Percentiles rank a stretch among this genome's conserved stretches.
Conservation (phyloP, 306 rosid species). For the Medicago lupulina region DNA sequence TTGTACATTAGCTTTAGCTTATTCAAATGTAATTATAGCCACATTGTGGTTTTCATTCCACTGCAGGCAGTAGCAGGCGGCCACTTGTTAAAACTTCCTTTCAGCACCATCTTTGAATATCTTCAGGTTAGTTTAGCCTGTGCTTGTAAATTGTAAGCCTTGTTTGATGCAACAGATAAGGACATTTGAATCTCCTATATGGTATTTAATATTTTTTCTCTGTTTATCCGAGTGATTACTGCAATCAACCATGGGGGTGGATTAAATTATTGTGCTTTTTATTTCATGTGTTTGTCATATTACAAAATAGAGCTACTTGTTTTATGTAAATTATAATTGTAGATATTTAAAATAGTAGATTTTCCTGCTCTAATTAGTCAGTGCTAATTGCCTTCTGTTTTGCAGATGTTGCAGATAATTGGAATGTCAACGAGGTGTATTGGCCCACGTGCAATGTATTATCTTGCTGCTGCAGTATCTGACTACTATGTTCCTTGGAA, state of each 20-base stretch:
- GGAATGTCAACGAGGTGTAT: conserved; percentile 57
- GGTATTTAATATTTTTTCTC: background rate
- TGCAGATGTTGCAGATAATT: conserved; percentile 77
- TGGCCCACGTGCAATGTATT: conserved; percentile 72
- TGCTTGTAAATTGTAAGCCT: conserved; percentile 21
- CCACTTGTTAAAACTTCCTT: conserved; percentile 76
- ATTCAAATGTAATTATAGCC: conserved; percentile 20
- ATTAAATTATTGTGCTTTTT: conserved; percentile 27
- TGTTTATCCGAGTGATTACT: conserved; percentile 14
- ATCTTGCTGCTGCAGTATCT: conserved; percentile 96
- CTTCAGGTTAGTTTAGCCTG: conserved; percentile 73
- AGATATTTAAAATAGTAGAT: conserved; percentile 16
- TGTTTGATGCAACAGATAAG: conserved; percentile 27
- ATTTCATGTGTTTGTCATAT: conserved; percentile 7
- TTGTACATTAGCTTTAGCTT: conserved; percentile 28
- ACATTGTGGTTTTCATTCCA: conserved; percentile 39
- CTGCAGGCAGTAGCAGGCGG: conserved; percentile 76
- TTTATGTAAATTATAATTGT: conserved; percentile 21
- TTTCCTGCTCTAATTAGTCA: conserved; percentile 15
- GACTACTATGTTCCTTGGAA: conserved; percentile 95
- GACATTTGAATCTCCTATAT: conserved; percentile 7
- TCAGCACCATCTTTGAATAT: conserved; percentile 90
- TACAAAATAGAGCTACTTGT: conserved; percentile 26
- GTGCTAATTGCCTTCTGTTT: conserved; percentile 28
- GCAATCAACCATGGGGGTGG: conserved; percentile 10